Percentiles rank a stretch among this genome's conserved stretches.
Conservation (phyloP, 2,329 filamentous ascomycete genomes). For the Botrytis fragariae region DNA sequence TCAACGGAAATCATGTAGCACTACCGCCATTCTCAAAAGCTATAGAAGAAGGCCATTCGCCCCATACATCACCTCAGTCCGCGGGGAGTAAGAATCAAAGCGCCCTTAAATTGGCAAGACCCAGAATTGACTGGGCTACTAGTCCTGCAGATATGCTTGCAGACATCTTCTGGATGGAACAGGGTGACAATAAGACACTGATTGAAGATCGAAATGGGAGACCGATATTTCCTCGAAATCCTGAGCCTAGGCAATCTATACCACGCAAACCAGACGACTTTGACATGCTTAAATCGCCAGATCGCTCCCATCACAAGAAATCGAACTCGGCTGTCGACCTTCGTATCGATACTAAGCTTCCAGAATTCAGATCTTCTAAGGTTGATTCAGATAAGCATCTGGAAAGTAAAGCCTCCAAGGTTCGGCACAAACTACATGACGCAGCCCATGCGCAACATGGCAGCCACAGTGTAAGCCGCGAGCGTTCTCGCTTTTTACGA, state of each 20-base stretch:
- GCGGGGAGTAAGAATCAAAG: conserved; percentile 42
- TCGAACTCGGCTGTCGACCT: conserved; percentile 27
- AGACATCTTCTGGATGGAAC: conserved; percentile 87
- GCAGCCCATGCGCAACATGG: conserved; percentile 53
- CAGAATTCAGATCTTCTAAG: conserved; percentile 37
- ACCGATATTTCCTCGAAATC: conserved; percentile 61
- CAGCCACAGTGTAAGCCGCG: conserved; percentile 52
- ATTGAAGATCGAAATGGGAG: conserved; percentile 78
- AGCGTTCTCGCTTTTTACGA: conserved; percentile 52
- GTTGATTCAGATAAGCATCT: conserved; percentile 37
- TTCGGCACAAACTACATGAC: conserved; percentile 56
- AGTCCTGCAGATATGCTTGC: conserved; percentile 83
- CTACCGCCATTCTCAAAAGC: conserved; percentile 44
- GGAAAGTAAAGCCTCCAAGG: conserved; percentile 55
- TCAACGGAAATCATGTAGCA: conserved; percentile 40
- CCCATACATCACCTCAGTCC: conserved; percentile 40
- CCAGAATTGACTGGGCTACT: conserved; percentile 80
- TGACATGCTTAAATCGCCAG: conserved; percentile 24
- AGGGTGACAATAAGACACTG: conserved; percentile 72
- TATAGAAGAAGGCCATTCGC: conserved; percentile 32
- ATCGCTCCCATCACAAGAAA: conserved; percentile 23
- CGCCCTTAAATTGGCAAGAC: conserved; percentile 60
- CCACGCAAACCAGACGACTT: conserved; percentile 26
- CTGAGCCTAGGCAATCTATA: conserved; percentile 39
- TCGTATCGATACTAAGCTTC: conserved; percentile 37